Base-by-base conservation (phyloP, 352 stramenopile species). In the Phytophthora chlamydospora region DNA sequence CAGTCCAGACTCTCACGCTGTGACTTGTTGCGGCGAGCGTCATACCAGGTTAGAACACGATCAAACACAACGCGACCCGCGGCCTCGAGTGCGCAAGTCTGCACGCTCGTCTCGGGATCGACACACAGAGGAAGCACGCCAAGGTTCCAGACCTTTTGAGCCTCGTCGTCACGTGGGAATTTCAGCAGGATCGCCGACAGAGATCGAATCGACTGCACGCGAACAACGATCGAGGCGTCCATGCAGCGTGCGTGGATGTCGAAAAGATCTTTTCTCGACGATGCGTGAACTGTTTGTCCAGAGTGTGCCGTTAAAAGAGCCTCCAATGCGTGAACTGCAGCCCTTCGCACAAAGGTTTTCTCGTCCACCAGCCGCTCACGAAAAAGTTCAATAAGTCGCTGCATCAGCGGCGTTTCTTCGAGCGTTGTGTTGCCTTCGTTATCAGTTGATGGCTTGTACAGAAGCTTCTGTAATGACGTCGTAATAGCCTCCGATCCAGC, bases 121-220 rank as follows among this genome's bases (percentile, higher is more conserved):
- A 89, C 68, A 45, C 88, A 94, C 4, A 96, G 68, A 4, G 86
- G 84, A n/a, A 96, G 62, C 32, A 96, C 83, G 10, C 88, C 88
- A 19, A 90, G 62, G 59, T 89, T 93, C 88, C 88, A 96, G n/a
- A 93, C 38, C 14, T 80, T 82, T 43, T 96, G 88, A 1, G 85
- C 79, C 16, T 93, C 85, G 4, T 73, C 55, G 60, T 95, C 81
- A 1, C 64, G 49, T 10, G 86, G 78, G 48, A 92, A 90, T 33
- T 79, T 86, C 8, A 90, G 58, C n/a, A 96, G 35, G 16, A 96
- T 80, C 7, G 78, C 68, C 8, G 88, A 91, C 6, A 96, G 66
- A 13, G 85, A 93, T 54, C 91, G 93, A 50, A 93, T 80, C 2
- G 86, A 80, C 57, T 96, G 88, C 3, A 94, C 81, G 21, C 88